A percentile compares a stretch with the other conserved stretches of the same genome.
These are phyloP conservation scores for Penicillium sclerotiorum DNA, from an alignment of 2,329 filamentous ascomycete genomes.

Conservation along the genomic window DNA sequence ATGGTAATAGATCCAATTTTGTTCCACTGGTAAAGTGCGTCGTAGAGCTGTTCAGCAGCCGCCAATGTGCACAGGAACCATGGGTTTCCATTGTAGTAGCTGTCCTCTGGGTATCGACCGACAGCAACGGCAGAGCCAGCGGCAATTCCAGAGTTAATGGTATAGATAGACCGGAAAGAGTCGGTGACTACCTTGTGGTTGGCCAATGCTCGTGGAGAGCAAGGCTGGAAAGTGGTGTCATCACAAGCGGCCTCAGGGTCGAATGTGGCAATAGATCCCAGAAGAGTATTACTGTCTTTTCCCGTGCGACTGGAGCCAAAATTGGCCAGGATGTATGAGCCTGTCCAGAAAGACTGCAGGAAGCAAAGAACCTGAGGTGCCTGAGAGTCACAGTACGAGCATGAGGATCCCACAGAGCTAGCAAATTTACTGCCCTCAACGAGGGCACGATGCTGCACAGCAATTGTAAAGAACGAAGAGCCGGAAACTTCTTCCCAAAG, in stretches of 20 bases:
- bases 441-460: slow-evolving; percentile 67
- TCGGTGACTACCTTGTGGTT: slow-evolving; percentile 78
- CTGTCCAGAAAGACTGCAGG: slow-evolving; percentile 73
- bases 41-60: slow-evolving; percentile 78
- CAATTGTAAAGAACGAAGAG: slow-evolving; percentile 77
- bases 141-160: slow-evolving; percentile 48
- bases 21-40: slow-evolving; percentile 73
- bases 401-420: slow-evolving; percentile 61
- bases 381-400: slow-evolving; percentile 62
- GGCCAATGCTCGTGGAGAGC: slow-evolving; percentile 66
- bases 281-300: slow-evolving; percentile 71
- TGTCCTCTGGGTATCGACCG: slow-evolving; percentile 71
- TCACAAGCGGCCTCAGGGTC: slow-evolving; percentile 38
- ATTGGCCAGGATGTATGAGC: slow-evolving; percentile 67
- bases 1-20: slow-evolving; percentile 64
- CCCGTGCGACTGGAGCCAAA: slow-evolving; percentile 65
- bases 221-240: slow-evolving; percentile 72
- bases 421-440: slow-evolving; percentile 66
- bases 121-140: slow-evolving; percentile 43
- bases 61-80: slow-evolving; percentile 78
- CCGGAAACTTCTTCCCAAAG: slow-evolving; percentile 82
- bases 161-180: slow-evolving; percentile 71
- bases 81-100: slow-evolving; percentile 76
- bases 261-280: slow-evolving; percentile 50
- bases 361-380: slow-evolving; percentile 74